These are phyloP conservation scores for Scytalidium lignicola DNA, from an alignment of 2,329 filamentous ascomycete genomes.

Conservation along the genomic window DNA sequence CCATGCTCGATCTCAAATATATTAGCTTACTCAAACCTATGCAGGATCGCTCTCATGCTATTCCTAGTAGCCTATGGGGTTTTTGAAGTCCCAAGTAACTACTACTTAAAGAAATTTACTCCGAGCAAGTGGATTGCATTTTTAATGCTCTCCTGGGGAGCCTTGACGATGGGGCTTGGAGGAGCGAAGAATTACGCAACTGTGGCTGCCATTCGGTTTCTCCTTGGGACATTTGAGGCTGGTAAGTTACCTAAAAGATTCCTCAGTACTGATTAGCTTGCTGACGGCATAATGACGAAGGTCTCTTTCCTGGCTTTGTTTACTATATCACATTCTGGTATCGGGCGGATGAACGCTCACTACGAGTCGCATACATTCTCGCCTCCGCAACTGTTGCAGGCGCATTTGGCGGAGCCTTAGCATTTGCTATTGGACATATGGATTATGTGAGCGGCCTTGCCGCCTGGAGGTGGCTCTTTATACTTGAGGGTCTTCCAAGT, in stretches of 20 bases:
- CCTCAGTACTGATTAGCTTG: too few species aligned
- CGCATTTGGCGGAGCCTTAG: constrained; percentile 9
- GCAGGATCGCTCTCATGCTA: constrained; percentile 33
- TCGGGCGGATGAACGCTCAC: constrained; percentile 3
- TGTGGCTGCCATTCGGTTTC: constrained; percentile 36
- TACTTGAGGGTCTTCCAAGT: constrained; percentile 20
- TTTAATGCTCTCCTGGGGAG: constrained; percentile 40
- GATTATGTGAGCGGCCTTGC: constrained; percentile 2
- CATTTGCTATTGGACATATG: constrained; percentile 10
- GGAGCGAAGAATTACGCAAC: constrained; percentile 32
- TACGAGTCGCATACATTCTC: constrained; percentile 6
- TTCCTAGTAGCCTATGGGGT: constrained; percentile 39
- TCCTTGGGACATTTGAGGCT: constrained; percentile 40
- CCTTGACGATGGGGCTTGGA: constrained; percentile 39
- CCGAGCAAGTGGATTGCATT: constrained; percentile 41
- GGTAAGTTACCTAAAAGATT: constrained; percentile 24
- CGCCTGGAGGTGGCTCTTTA: constrained; percentile 12
- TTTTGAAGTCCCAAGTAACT: constrained; percentile 40
- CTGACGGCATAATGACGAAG: too few species aligned
- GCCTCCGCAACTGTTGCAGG: constrained; percentile 9
- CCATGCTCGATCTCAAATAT: too few species aligned
- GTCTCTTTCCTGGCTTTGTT: constrained; percentile 27
- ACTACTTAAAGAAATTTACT: constrained; percentile 36
- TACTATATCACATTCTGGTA: constrained; percentile 13
- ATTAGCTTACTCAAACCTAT: too few species aligned